Percentiles rank a stretch among this genome's conserved stretches.
Evolutionary conservation across 768 basidiomycete genomes (phyloP).

Genomic region (Rhodotorula toruloides): DNA sequence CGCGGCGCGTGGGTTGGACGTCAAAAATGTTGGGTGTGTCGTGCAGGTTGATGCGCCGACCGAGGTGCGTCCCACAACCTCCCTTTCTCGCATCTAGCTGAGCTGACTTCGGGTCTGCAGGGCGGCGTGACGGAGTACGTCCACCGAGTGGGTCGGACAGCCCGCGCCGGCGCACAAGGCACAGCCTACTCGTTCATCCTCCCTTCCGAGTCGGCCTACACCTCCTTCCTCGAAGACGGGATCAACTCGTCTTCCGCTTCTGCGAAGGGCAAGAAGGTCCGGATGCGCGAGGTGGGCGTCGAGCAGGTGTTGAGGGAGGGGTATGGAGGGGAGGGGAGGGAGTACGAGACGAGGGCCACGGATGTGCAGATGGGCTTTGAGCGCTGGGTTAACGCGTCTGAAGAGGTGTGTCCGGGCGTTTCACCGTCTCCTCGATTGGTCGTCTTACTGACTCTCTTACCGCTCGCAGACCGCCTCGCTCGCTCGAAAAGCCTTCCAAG

Average conservation of each 20-base stretch:
- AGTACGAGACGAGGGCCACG: conserved; percentile 84
- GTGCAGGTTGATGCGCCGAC: conserved; percentile 96
- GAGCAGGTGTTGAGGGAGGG: conserved; percentile 71
- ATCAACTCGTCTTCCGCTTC: conserved; percentile 58
- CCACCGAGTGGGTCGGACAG: conserved; percentile 93
- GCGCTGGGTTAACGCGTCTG: conserved; percentile 73
- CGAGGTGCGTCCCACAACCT: conserved; percentile 50
- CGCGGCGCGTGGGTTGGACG: conserved; percentile 93
- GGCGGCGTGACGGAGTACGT: conserved; percentile 94
- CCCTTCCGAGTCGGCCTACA: conserved; percentile 83
- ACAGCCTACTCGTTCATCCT: conserved; percentile 91
- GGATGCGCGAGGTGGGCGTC: conserved; percentile 58
- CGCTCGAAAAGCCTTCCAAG: conserved; percentile 80
- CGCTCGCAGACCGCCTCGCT: conserved; percentile 61
- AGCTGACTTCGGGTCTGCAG: conserved; percentile 21
- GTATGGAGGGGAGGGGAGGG: conserved; percentile 72
- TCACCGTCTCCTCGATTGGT: background rate
- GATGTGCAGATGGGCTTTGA: conserved; percentile 94
- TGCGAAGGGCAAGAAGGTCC: conserved; percentile 39
- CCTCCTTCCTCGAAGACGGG: conserved; percentile 76
- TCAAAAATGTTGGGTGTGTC: conserved; percentile 88
- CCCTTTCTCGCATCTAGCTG: background rate
- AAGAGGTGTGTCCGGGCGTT: conserved; percentile 58
- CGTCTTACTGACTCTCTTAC: background rate
- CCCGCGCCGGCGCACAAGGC: conserved; percentile 89